These are phyloP conservation scores for Colletotrichum godetiae DNA, from an alignment of 2,329 filamentous ascomycete genomes.

Conservation along the genomic window DNA sequence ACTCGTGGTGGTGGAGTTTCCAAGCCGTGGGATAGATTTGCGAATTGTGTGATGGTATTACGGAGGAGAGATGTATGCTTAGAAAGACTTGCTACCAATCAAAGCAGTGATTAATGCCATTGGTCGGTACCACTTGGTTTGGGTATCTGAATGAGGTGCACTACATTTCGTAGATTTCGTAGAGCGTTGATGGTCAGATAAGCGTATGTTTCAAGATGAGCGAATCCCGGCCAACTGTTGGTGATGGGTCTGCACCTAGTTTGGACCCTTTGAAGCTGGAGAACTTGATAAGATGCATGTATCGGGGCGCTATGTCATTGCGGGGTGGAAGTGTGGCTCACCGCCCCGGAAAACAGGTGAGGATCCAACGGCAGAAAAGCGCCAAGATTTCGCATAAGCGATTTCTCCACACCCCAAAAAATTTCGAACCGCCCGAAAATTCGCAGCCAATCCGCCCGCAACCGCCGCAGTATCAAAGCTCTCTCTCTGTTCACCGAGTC, in stretches of 20 bases:
- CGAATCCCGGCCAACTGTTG: not conserved
- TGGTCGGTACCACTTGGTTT: not conserved
- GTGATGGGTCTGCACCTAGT: conserved; percentile 8
- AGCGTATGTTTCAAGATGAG: not conserved
- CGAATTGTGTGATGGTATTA: not conserved
- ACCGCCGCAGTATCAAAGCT: conserved; percentile 27
- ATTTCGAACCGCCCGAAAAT: conserved; percentile 35
- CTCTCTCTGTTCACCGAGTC: conserved; percentile 22
- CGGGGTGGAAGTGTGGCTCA: not conserved
- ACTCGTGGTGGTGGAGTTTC: conserved; percentile 6
- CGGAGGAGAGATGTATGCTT: conserved; percentile 23
- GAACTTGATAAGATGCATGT: not conserved
- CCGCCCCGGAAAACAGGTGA: conserved; percentile 9
- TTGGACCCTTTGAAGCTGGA: conserved; percentile 1
- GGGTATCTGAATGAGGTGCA: not conserved
- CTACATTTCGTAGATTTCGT: not conserved
- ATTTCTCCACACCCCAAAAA: conserved; percentile 38
- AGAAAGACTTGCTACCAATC: conserved; percentile 14
- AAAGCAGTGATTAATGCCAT: conserved; percentile 4
- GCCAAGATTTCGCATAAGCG: conserved; percentile 39
- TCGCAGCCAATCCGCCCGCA: conserved; percentile 35
- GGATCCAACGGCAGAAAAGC: conserved; percentile 23
- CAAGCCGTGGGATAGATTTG: conserved; percentile 10
- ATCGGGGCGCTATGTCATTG: conserved; percentile 29
- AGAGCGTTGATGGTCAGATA: not conserved